Evolutionary conservation across 78 protist genomes (phyloP).

Genomic region (Emiliania huxleyi): DNA sequence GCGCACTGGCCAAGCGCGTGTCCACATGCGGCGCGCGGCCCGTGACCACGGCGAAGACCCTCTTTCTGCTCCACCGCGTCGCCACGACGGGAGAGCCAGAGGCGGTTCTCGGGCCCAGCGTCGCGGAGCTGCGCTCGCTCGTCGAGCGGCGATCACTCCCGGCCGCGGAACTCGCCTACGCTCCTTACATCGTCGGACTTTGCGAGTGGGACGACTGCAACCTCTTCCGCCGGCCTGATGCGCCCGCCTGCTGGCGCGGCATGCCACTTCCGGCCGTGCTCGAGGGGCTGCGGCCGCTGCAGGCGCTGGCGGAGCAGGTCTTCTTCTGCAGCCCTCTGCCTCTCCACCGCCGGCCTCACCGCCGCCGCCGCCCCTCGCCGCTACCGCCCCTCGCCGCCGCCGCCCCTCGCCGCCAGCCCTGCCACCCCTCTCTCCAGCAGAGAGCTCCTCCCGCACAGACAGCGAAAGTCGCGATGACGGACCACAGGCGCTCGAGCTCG

Average conservation of each 20-base stretch:
- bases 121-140: neutral
- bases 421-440: too few species aligned
- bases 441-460: too few species aligned
- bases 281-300: neutral
- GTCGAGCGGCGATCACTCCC: neutral
- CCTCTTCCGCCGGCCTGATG: neutral
- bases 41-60: neutral
- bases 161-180: neutral
- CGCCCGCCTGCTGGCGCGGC: neutral
- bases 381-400: too few species aligned
- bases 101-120: neutral
- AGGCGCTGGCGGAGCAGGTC: neutral
- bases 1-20: neutral
- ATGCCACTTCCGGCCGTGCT: neutral
- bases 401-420: too few species aligned
- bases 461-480: too few species aligned
- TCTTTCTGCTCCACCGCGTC: neutral
- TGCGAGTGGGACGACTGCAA: neutral
- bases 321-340: too few species aligned
- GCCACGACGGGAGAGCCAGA: neutral
- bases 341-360: too few species aligned
- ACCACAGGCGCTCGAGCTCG: too few species aligned
- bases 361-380: too few species aligned
- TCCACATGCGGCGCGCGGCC: neutral
- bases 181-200: neutral